Evolutionary conservation across 2,329 filamentous ascomycete genomes (phyloP), one percentile per base, ranked within the genome.

Genomic region (Amylocarpus encephaloides): DNA sequence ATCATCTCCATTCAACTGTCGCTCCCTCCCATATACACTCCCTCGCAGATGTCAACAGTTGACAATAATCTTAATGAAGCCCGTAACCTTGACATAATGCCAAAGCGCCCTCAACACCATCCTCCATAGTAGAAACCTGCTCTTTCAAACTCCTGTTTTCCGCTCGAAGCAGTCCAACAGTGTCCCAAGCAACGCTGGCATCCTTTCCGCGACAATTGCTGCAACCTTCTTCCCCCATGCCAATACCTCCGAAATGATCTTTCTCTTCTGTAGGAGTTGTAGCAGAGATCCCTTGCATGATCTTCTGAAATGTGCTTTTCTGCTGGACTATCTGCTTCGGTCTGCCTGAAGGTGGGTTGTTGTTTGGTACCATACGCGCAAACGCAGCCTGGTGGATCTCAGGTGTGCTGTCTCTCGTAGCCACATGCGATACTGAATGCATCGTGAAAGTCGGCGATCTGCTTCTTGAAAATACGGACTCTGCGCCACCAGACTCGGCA

Each of bases 91-190:
- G 13, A 30, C 51, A 51, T 12, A 58, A 15, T 59, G 83, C 80
- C 48, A 85, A 64, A 1, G 79, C 81, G 6, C 75, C 75, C 33
- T 85, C 81, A 5, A 85, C 75, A 3, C 74, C 79, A 2, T 68
- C 71, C 66, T 85, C 81, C 2, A 85, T 65, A 57, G 79, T 71
- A 15, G 73, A 72, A 3, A 85, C 78, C 16, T 79, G 69, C 35
- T 73, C 70, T 69, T 85, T 85, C 44, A 85, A 64, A 7, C 74
- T 73, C 59, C 71, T 75, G 57, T 85, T 85, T 69, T 85, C 82
- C 42, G 79, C 77, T 35, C 78, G 71, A 51, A 85, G 66, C 42
- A 83, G 55, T 46, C 74, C 73, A n/a, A 82, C 80, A 3, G 81
- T 82, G 60, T 84, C 75, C 81, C 81, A 85, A 4, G 81, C 81